A percentile compares a stretch with the other conserved stretches of the same genome.
These are phyloP conservation scores for Lycium barbarum DNA, from an alignment of 257 asterid genomes.

Conservation along the genomic window DNA sequence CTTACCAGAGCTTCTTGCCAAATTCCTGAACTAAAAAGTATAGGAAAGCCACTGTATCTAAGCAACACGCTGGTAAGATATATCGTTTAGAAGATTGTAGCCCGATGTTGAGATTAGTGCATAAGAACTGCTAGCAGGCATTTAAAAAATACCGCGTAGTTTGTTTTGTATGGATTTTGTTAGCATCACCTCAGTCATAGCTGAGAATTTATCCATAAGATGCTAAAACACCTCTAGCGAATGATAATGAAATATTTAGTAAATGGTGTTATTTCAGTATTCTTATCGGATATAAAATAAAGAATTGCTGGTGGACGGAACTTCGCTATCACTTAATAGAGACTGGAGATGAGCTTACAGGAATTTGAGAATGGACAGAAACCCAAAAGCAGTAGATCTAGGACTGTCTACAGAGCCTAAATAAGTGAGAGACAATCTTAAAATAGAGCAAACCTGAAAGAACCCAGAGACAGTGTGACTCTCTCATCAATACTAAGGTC, in stretches of 20 bases:
- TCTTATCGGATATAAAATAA: neutral
- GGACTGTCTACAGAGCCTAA: constrained; percentile 10
- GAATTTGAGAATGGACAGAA: constrained; percentile 10
- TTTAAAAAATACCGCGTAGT: neutral
- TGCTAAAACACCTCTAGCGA: neutral
- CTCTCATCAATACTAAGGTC: neutral
- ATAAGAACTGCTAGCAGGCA: neutral
- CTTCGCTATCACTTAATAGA: neutral
- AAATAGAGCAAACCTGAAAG: neutral
- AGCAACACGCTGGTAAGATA: neutral
- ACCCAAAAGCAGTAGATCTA: constrained; percentile 9
- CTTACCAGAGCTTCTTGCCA: neutral
- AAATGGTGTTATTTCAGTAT: neutral
- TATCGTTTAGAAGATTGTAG: neutral
- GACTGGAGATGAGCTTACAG: constrained; percentile 3
- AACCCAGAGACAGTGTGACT: neutral
- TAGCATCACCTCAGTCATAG: neutral
- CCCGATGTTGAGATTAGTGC: neutral
- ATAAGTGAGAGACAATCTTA: constrained; percentile 1
- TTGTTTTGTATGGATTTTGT: neutral
- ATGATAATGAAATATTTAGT: neutral
- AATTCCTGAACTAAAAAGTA: constrained; percentile 5
- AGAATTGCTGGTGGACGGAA: neutral
- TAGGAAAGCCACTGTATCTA: neutral
- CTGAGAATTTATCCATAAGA: neutral